Conservation (phyloP, 257 asterid species). For the Fraxinus cuspidata region DNA sequence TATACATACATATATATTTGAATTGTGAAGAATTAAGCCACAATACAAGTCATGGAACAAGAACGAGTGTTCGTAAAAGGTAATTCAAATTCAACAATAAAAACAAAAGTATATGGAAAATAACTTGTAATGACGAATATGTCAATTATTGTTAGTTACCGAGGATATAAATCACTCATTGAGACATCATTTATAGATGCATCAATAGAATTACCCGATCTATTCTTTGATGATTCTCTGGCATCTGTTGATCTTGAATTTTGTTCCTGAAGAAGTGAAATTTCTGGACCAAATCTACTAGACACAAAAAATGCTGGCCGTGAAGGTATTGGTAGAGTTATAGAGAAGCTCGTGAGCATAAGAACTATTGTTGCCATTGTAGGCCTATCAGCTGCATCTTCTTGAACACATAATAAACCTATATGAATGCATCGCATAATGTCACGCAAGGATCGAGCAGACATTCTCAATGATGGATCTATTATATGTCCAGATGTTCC, state of each 20-base stretch:
- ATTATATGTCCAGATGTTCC: constrained; percentile 7
- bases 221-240: background rate
- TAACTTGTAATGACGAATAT: too few species aligned
- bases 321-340: constrained; percentile 21
- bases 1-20: too few species aligned
- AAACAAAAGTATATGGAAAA: too few species aligned
- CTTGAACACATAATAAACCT: constrained; percentile 32
- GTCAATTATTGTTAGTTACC: background rate
- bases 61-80: too few species aligned
- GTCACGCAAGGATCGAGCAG: background rate
- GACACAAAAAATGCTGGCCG: constrained; percentile 16
- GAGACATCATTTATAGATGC: background rate
- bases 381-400: constrained; percentile 27
- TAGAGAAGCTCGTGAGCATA: constrained; percentile 22
- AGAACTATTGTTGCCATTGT: constrained; percentile 32
- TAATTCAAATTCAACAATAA: too few species aligned
- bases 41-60: too few species aligned
- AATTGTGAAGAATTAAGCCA: too few species aligned
- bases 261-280: background rate
- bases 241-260: background rate
- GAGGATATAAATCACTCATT: constrained; percentile 15
- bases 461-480: constrained; percentile 19
- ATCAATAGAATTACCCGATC: background rate
- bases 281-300: background rate
- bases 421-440: constrained; percentile 33